A percentile compares a stretch with the other conserved stretches of the same genome.
These are phyloP conservation scores for Cicer chorassanicum DNA, from an alignment of 306 rosid genomes.

Conservation along the genomic window DNA sequence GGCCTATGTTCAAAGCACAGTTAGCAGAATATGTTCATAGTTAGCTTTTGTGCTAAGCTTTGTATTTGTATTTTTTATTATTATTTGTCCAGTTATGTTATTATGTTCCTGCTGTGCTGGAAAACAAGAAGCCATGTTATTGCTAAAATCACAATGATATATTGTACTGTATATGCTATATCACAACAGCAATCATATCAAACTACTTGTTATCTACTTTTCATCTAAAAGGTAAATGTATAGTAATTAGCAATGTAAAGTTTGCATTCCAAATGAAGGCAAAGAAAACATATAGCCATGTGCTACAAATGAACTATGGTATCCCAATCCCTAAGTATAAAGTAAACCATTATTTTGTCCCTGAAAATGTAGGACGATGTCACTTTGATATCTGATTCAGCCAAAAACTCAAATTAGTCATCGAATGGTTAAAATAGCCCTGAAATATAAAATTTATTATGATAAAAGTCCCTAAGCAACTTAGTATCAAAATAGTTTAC, in stretches of 20 bases:
- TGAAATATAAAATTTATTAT: too few relatives aligned
- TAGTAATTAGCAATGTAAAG: not conserved
- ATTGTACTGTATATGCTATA: not conserved
- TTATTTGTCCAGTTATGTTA: not conserved
- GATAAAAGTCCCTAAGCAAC: too few relatives aligned
- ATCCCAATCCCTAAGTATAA: not conserved
- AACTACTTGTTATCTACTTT: not conserved
- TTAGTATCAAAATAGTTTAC: too few relatives aligned
- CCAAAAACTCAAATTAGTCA: too few relatives aligned
- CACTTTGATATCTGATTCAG: too few relatives aligned
- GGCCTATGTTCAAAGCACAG: not conserved
- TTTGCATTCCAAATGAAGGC: not conserved
- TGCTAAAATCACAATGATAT: not conserved
- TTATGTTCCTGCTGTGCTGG: not conserved
- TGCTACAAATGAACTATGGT: not conserved
- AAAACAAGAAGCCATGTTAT: not conserved
- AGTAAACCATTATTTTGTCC: too few relatives aligned
- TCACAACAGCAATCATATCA: not conserved
- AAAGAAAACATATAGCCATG: not conserved
- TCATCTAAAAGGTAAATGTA: slow-evolving; percentile 10
- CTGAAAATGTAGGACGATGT: too few relatives aligned
- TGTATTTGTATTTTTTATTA: not conserved
- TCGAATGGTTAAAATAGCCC: too few relatives aligned
- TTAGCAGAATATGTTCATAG: slow-evolving; percentile 42
- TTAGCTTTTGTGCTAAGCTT: slow-evolving; percentile 27